These are phyloP conservation scores for Leccinum boreale DNA, from an alignment of 768 basidiomycete genomes.

Conservation along the genomic window DNA sequence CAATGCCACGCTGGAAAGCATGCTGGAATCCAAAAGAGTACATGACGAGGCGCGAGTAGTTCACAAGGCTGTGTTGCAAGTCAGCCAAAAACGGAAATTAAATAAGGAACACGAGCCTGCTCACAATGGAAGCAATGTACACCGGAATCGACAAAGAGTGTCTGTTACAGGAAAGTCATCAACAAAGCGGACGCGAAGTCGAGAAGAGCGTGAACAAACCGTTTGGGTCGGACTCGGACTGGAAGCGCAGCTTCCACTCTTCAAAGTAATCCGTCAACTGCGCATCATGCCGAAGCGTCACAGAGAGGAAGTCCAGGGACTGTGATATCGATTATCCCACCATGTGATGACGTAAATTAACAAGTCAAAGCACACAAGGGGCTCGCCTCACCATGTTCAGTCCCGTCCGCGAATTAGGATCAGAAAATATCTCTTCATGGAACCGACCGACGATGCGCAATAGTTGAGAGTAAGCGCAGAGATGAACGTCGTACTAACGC, in stretches of 20 bases:
- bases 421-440: constrained; percentile 76
- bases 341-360: constrained; percentile 2
- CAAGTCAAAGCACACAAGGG: not conserved
- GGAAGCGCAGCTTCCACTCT: constrained; percentile 64
- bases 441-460: constrained; percentile 69
- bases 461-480: constrained; percentile 70
- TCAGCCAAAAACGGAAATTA: constrained; percentile 8
- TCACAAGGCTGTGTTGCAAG: constrained; percentile 51
- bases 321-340: constrained; percentile 21
- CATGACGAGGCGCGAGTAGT: constrained; percentile 80
- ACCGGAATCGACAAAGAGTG: constrained; percentile 56
- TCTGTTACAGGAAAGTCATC: constrained; percentile 37
- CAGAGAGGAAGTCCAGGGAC: constrained; percentile 64
- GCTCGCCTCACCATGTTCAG: constrained; percentile 54
- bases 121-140: constrained; percentile 70
- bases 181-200: not conserved
- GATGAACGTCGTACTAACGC: constrained; percentile 65
- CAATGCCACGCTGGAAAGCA: constrained; percentile 68
- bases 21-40: constrained; percentile 86
- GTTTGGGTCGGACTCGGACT: constrained; percentile 54
- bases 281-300: constrained; percentile 60
- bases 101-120: constrained; percentile 23
- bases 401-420: constrained; percentile 62
- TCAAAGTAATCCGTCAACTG: constrained; percentile 55
- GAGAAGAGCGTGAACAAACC: constrained; percentile 36